A percentile compares a stretch with the other conserved stretches of the same genome.
Conservation (phyloP, 106 monocot genomes). For the Apostasia shenzhenica region DNA sequence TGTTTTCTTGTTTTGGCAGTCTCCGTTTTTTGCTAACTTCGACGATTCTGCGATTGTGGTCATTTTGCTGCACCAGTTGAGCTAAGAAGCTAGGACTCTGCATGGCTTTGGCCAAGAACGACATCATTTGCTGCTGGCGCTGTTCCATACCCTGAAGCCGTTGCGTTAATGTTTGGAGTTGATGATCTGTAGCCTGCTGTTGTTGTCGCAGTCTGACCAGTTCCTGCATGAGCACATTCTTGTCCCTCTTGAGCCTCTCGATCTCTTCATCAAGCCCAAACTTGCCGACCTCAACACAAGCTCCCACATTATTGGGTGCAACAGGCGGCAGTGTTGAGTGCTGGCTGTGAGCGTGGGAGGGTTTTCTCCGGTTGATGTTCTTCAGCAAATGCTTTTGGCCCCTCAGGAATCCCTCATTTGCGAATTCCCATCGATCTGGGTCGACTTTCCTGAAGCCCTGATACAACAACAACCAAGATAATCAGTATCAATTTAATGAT, state of each 20-base stretch:
- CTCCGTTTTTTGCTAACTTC: slow-evolving; percentile 38
- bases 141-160: slow-evolving; percentile 46
- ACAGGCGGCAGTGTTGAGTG: slow-evolving; percentile 9
- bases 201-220: slow-evolving; percentile 54
- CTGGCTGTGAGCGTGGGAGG: slow-evolving; percentile 11
- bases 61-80: slow-evolving; percentile 33
- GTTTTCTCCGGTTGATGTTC: slow-evolving; percentile 36
- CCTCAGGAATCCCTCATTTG: slow-evolving; percentile 54
- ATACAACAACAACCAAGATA: neutral
- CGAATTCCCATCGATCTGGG: slow-evolving; percentile 56
- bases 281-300: slow-evolving; percentile 58
- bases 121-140: slow-evolving; percentile 49
- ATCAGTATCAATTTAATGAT: too few relatives aligned
- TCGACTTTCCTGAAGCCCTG: slow-evolving; percentile 63
- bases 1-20: slow-evolving; percentile 31
- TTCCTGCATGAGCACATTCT: slow-evolving; percentile 56
- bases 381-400: slow-evolving; percentile 55
- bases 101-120: slow-evolving; percentile 35
- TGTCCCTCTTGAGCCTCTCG: slow-evolving; percentile 59
- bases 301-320: neutral
- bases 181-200: slow-evolving; percentile 34
- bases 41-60: slow-evolving; percentile 10
- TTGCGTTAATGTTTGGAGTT: slow-evolving; percentile 26
- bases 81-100: slow-evolving; percentile 26
- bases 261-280: slow-evolving; percentile 56